These are phyloP conservation scores for Trichophaea hybrida DNA, from an alignment of 2,329 filamentous ascomycete species.

Conservation along the genomic window DNA sequence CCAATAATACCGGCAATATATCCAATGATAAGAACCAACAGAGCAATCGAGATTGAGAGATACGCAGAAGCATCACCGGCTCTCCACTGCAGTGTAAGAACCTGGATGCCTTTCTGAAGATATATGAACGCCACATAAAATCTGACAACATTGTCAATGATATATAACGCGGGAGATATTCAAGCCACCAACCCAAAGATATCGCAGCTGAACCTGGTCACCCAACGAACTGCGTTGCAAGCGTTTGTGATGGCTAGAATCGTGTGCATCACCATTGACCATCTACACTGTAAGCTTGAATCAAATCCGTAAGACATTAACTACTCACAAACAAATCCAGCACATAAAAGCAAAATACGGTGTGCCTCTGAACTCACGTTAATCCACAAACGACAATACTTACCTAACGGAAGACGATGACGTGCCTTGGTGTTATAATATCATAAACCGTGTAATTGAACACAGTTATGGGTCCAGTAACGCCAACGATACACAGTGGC, in stretches of 20 bases:
- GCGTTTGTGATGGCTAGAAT: constrained; percentile 69
- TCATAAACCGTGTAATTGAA: constrained; percentile 92
- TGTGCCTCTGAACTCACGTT: constrained; percentile 41
- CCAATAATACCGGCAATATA: constrained; percentile 62
- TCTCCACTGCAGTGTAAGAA: constrained; percentile 59
- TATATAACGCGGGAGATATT: neutral
- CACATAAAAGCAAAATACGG: constrained; percentile 84
- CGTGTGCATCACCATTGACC: constrained; percentile 76
- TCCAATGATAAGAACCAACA: constrained; percentile 63
- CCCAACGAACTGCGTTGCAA: constrained; percentile 76
- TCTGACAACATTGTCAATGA: constrained; percentile 29
- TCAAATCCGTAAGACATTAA: constrained; percentile 16
- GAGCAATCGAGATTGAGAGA: constrained; percentile 57
- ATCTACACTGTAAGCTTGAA: constrained; percentile 36
- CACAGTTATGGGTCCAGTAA: constrained; percentile 65
- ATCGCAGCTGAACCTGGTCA: constrained; percentile 82
- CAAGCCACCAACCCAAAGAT: constrained; percentile 46
- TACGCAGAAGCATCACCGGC: constrained; percentile 49
- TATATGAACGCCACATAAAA: constrained; percentile 91
- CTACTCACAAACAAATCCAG: constrained; percentile 62
- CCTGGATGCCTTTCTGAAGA: constrained; percentile 78
- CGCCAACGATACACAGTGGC: constrained; percentile 73
- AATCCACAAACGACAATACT: neutral
- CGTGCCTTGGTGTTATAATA: constrained; percentile 50
- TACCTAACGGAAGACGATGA: neutral